Conservation (phyloP, 2,329 filamentous ascomycete genomes). For the Cercospora citrullina region DNA sequence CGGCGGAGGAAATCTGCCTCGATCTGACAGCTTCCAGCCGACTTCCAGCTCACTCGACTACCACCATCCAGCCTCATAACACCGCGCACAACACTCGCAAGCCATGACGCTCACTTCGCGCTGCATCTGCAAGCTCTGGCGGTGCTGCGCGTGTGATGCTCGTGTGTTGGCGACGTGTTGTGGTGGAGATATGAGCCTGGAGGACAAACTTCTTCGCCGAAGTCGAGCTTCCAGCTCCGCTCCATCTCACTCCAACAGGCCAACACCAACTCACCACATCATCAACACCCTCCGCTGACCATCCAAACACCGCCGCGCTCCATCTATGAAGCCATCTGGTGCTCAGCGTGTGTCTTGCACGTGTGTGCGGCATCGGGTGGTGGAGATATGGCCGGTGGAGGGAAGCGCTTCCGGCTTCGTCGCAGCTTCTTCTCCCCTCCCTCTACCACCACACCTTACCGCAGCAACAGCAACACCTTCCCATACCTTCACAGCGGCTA, state of each 20-base stretch:
- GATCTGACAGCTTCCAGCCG: neutral
- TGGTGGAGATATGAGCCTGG: constrained; percentile 10
- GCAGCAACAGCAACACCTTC: neutral
- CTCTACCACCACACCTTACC: neutral
- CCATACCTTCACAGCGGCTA: neutral
- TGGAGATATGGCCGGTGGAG: constrained; percentile 7
- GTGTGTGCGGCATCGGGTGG: neutral
- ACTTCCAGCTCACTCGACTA: neutral
- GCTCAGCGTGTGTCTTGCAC: constrained; percentile 5
- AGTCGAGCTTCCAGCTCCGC: neutral
- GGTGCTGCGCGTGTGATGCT: neutral
- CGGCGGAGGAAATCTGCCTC: constrained; percentile 1
- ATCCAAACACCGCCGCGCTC: neutral
- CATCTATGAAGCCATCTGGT: constrained; percentile 6
- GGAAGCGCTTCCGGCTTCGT: constrained; percentile 10
- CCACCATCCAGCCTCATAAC: constrained; percentile 4
- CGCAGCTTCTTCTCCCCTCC: constrained; percentile 6
- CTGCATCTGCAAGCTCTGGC: constrained; percentile 5
- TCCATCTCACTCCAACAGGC: constrained; percentile 6
- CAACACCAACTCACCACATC: constrained; percentile 13
- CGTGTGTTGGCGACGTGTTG: constrained; percentile 13
- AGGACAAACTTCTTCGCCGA: constrained; percentile 1
- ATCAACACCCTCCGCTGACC: neutral
- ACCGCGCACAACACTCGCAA: neutral
- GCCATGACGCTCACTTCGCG: neutral